Evolutionary conservation across 2,329 filamentous ascomycete genomes (phyloP).

Genomic region (Colletotrichum cuscutae): DNA sequence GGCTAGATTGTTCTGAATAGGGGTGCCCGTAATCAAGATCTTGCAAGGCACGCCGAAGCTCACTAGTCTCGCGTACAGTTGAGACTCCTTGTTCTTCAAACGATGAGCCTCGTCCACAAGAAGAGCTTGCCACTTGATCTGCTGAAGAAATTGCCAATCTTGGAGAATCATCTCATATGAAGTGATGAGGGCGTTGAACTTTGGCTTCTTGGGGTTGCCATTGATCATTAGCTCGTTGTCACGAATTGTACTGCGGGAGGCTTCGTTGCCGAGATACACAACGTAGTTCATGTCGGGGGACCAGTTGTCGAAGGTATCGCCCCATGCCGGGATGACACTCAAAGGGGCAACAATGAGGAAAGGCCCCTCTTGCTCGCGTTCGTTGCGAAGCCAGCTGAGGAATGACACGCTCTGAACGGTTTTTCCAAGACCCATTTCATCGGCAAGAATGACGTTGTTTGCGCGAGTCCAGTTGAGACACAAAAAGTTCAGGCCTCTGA

Average conservation of each 20-base stretch:
- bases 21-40: constrained; percentile 94
- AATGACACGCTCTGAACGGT: constrained; percentile 98
- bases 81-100: constrained; percentile 94
- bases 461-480: constrained; percentile 94
- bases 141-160: constrained; percentile 84
- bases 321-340: constrained; percentile 98
- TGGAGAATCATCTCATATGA: constrained; percentile 96
- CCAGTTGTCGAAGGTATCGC: constrained; percentile 97
- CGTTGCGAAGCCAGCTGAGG: constrained; percentile 95
- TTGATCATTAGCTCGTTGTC: constrained; percentile 91
- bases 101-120: constrained; percentile 97
- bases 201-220: constrained; percentile 86
- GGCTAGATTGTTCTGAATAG: constrained; percentile 95
- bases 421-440: constrained; percentile 99
- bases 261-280: constrained; percentile 91
- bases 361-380: constrained; percentile 88
- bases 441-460: constrained; percentile 96
- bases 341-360: constrained; percentile 97
- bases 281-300: constrained; percentile 96
- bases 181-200: constrained; percentile 97
- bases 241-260: constrained; percentile 85
- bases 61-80: constrained; percentile 86
- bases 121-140: constrained; percentile 97
- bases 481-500: constrained; percentile 93
- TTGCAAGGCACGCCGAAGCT: constrained; percentile 90